These are phyloP conservation scores for Escallonia rubra DNA, from an alignment of 129 eudicot genomes.

Conservation along the genomic window DNA sequence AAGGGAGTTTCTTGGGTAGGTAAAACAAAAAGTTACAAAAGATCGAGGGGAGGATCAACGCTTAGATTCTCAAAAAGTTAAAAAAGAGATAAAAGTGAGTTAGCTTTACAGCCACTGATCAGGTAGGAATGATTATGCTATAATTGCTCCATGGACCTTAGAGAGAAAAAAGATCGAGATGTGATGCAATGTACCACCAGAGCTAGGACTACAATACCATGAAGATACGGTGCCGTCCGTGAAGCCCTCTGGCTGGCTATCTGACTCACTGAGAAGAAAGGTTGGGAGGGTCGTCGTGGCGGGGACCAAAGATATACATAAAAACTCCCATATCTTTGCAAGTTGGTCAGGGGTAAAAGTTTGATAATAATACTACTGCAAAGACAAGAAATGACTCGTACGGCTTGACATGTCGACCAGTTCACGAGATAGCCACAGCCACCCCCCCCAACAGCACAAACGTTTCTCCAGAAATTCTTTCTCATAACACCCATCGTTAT, in stretches of 20 bases:
- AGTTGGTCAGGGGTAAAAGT: not conserved
- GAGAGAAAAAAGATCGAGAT: conserved; percentile 5
- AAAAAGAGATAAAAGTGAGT: conserved; percentile 13
- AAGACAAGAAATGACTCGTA: not conserved
- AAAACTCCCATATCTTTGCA: no score
- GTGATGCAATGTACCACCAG: not conserved
- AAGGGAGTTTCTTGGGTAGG: not conserved
- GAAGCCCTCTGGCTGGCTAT: conserved; percentile 11
- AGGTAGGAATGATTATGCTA: conserved; percentile 41
- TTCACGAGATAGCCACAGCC: no score
- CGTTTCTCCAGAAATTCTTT: conserved; percentile 3
- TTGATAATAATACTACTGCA: not conserved
- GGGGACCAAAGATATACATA: no score
- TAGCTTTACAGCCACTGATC: conserved; percentile 34
- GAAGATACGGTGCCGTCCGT: conserved; percentile 12
- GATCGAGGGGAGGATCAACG: conserved; percentile 2
- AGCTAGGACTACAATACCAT: not conserved
- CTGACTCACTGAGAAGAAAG: not conserved
- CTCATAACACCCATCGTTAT: not conserved
- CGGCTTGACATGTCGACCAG: conserved; percentile 2
- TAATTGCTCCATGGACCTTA: conserved; percentile 20
- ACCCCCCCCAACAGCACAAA: not conserved
- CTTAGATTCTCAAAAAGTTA: conserved; percentile 21
- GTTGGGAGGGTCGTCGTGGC: not conserved
- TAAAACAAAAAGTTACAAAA: conserved; percentile 1